Conservation (phyloP, 1,284 basidiomycete species). For the Cutaneotrichosporon dermatis region DNA sequence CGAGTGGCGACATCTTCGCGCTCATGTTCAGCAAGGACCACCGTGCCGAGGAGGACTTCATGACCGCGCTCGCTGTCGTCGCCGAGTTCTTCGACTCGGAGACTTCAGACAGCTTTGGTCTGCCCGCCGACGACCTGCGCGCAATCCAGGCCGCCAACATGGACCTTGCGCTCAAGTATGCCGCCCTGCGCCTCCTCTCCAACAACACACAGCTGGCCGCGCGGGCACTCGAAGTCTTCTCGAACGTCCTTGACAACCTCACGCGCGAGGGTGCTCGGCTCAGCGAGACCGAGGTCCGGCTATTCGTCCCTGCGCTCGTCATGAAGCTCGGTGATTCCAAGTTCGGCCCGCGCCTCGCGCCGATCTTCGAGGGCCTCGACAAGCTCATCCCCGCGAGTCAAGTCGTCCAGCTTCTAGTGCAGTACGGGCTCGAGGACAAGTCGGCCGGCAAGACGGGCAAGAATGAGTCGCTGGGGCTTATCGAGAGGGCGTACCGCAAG, state of each 20-base stretch:
- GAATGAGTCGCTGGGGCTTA: constrained; percentile 42
- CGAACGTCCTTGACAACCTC: constrained; percentile 70
- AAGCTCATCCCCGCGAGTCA: constrained; percentile 48
- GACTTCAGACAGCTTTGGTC: constrained; percentile 59
- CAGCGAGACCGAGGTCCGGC: constrained; percentile 78
- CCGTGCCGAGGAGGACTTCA: constrained; percentile 87
- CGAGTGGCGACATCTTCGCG: constrained; percentile 69
- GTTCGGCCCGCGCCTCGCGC: constrained; percentile 49
- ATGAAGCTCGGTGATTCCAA: constrained; percentile 65
- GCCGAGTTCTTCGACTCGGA: constrained; percentile 68
- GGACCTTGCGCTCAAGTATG: constrained; percentile 90
- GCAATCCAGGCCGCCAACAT: constrained; percentile 80
- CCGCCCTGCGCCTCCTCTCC: constrained; percentile 83
- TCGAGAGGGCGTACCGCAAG: constrained; percentile 44
- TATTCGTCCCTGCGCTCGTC: constrained; percentile 85
- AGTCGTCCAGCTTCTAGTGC: constrained; percentile 77
- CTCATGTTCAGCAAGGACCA: constrained; percentile 94
- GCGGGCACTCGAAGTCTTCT: constrained; percentile 84
- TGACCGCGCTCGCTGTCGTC: constrained; percentile 68
- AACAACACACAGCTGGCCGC: constrained; percentile 88
- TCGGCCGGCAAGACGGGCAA: constrained; percentile 43
- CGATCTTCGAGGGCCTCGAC: constrained; percentile 52
- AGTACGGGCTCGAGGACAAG: constrained; percentile 55
- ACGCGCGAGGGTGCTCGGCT: constrained; percentile 71
- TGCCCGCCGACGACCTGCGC: constrained; percentile 57